Base-by-base conservation (phyloP, 2,329 filamentous ascomycete genomes). In the Exserohilum turcica region DNA sequence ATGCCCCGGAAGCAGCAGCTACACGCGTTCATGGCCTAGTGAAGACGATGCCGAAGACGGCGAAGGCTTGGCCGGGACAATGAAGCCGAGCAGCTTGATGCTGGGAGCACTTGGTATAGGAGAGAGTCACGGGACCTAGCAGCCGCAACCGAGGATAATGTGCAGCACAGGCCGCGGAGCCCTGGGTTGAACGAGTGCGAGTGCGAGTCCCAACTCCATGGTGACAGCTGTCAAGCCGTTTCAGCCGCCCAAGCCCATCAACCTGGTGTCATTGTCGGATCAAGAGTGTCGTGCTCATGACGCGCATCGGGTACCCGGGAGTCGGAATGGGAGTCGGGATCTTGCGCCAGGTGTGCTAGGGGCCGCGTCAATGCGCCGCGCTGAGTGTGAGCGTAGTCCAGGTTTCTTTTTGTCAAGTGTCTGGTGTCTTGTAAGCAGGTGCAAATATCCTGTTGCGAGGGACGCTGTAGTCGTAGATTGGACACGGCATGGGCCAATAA, bases 61-160 rank as follows among this genome's bases (percentile, higher is more conserved):
- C 28, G 8, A 37, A 13, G 13, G 16, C 33, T 21, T 38, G 15
- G 3, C n/a, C 9, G 24, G 40, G n/a, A n/a, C 12, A 18, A 15
- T 2, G n/a, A n/a, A n/a, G n/a, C n/a, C n/a, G n/a, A n/a, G n/a
- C n/a, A n/a, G n/a, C n/a, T n/a, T n/a, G n/a, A n/a, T n/a, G n/a
- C n/a, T n/a, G n/a, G n/a, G n/a, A n/a, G n/a, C n/a, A 13, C 2
- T 9, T 18, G 36, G 15, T 28, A 4, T 31, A 18, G 43, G 19
- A 28, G 10, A 16, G 24, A 10, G 21, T 50, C 51, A 54, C 46
- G 40, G 21, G 51, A 50, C 21, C 19, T 24, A 36, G 24, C 36
- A 50, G 52, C 52, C 46, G 46, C 24, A 50, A 27, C 46, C 52
- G 46, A 51, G 40, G 52, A 35, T 44, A 15, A 19, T n/a, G n/a